Percentiles rank a stretch among this genome's conserved stretches.
Conservation (phyloP, 2,329 filamentous ascomycete genomes). For the Pseudocercospora eumusae region DNA sequence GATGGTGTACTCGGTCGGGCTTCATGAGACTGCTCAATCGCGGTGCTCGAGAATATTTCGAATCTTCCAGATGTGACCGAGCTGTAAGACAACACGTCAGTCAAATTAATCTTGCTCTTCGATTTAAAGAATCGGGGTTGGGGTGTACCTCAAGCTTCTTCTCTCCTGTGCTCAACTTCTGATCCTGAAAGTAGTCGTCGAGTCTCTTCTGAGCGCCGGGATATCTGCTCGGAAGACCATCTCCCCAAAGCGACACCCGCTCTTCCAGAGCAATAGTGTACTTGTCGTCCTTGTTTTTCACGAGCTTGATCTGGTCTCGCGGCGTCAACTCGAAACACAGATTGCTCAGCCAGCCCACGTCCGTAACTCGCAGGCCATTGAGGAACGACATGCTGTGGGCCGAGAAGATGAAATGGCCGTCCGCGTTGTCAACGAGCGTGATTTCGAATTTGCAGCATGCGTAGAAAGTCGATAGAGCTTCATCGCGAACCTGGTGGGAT, state of each 20-base stretch:
- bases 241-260: neutral
- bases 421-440: neutral
- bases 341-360: neutral
- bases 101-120: neutral
- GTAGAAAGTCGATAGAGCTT: neutral
- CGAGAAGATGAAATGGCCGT: neutral
- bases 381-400: neutral
- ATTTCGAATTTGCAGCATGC: neutral
- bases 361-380: neutral
- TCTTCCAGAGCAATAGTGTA: neutral
- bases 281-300: neutral
- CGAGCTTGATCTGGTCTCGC: neutral
- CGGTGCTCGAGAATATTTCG: too few species aligned
- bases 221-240: neutral
- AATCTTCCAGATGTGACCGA: neutral
- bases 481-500: neutral
- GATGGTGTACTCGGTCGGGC: too few species aligned
- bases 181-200: neutral
- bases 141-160: neutral
- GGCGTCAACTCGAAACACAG: neutral
- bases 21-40: too few species aligned
- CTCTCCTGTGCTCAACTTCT: constrained; percentile 2
- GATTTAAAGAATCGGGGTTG: neutral
- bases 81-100: neutral
- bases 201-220: neutral